phyloP scores from a whole-genome alignment of 495 filamentous ascomycete species.

The Elaphomyces granulatus region DNA sequence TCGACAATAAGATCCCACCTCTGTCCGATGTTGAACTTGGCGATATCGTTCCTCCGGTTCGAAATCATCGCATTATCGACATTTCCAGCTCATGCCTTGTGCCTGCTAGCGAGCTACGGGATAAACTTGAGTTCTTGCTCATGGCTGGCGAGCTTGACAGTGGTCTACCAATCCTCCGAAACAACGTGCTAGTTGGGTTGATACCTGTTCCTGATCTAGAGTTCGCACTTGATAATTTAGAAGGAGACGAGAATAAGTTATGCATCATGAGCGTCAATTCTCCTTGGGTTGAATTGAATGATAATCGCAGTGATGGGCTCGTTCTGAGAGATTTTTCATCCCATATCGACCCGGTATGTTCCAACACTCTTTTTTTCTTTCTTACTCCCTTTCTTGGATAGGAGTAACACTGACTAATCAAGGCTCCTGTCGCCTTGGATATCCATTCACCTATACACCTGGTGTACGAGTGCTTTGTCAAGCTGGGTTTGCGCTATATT shows the following conservation, averaged over 20 bases:
- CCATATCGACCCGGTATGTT: conserved; percentile 69
- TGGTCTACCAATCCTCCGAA: conserved; percentile 70
- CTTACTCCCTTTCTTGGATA: not conserved
- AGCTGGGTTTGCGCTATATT: conserved; percentile 82
- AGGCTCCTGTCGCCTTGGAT: conserved; percentile 77
- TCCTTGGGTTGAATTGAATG: conserved; percentile 39
- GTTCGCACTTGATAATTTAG: conserved; percentile 74
- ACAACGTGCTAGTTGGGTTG: conserved; percentile 70
- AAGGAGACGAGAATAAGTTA: conserved; percentile 51
- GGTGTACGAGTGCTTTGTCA: conserved; percentile 94
- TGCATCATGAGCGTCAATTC: conserved; percentile 68
- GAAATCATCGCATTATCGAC: conserved; percentile 69
- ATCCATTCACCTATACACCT: conserved; percentile 85
- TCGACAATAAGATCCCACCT: conserved; percentile 86
- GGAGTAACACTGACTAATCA: conserved; percentile 3
- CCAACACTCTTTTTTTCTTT: not conserved
- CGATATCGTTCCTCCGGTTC: conserved; percentile 67
- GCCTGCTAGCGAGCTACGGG: conserved; percentile 55
- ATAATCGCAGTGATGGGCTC: conserved; percentile 35
- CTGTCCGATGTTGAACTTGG: conserved; percentile 72
- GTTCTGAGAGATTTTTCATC: conserved; percentile 58
- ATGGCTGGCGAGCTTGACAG: conserved; percentile 82
- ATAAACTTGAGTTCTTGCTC: conserved; percentile 68
- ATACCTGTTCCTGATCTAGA: conserved; percentile 93
- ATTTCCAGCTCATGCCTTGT: conserved; percentile 68